phyloP scores from a whole-genome alignment of 192 early-diverging fungal species.

The Backusella luteola region DNA sequence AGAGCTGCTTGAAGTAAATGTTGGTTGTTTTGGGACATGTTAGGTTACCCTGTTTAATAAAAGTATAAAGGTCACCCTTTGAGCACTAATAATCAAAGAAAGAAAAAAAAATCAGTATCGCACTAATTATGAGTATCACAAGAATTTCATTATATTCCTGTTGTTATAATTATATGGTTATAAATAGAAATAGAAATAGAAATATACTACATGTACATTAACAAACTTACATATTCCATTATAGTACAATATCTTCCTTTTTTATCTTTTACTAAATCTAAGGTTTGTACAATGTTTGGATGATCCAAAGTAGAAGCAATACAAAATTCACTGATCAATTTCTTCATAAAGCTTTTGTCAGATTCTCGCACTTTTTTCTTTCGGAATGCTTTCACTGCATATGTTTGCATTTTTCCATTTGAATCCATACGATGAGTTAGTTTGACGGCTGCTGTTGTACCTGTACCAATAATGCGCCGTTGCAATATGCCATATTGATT shows the following conservation, averaged over 20 bases:
- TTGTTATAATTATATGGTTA: not conserved
- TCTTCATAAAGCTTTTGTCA: slow-evolving; percentile 93
- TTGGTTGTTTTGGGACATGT: slow-evolving; percentile 81
- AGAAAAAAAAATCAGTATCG: not conserved
- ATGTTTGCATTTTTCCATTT: slow-evolving; percentile 55
- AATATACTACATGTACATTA: not conserved
- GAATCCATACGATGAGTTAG: slow-evolving; percentile 30
- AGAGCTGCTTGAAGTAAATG: slow-evolving; percentile 92
- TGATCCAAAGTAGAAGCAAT: slow-evolving; percentile 83
- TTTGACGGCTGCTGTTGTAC: slow-evolving; percentile 87
- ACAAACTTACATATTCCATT: slow-evolving; percentile 57
- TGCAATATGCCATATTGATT: slow-evolving; percentile 10
- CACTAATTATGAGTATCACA: not conserved
- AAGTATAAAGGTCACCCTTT: slow-evolving; percentile 87
- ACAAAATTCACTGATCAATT: slow-evolving; percentile 92
- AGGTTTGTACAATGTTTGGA: slow-evolving; percentile 87
- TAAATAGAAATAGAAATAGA: not conserved
- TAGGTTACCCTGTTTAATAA: slow-evolving; percentile 59
- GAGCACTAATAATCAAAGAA: slow-evolving; percentile 60
- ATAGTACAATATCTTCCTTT: slow-evolving; percentile 78
- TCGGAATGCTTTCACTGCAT: slow-evolving; percentile 92
- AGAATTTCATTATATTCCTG: not conserved
- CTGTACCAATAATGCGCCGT: slow-evolving; percentile 63
- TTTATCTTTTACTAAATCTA: slow-evolving; percentile 94
- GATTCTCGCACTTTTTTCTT: slow-evolving; percentile 68